Conservation (phyloP, 108 stramenopile genomes). For the Nannochloropsis salina region DNA sequence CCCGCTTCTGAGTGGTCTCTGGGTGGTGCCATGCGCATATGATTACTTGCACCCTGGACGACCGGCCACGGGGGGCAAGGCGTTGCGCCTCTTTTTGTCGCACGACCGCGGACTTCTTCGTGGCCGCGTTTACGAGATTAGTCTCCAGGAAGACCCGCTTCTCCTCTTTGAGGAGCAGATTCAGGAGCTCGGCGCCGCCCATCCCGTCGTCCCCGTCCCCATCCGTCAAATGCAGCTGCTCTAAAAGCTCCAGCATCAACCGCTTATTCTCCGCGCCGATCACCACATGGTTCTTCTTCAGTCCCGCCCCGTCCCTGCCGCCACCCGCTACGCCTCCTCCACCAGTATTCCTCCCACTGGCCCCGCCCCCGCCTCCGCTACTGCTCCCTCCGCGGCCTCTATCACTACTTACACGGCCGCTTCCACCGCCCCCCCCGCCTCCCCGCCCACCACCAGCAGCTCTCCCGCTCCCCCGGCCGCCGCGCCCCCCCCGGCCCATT, state of each 20-base stretch:
- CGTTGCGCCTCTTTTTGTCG: not conserved
- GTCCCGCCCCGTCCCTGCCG: not conserved
- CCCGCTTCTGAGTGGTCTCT: not conserved
- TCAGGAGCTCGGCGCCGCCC: not conserved
- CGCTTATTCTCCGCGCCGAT: slow-evolving; percentile 8
- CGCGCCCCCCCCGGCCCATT: not conserved
- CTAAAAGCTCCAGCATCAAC: not conserved
- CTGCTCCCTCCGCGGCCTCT: not conserved
- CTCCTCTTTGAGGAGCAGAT: not conserved
- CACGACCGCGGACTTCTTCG: not conserved
- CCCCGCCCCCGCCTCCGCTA: not conserved
- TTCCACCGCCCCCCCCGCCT: not conserved
- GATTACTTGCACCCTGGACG: slow-evolving; percentile 7
- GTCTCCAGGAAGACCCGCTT: not conserved
- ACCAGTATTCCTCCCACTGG: not conserved
- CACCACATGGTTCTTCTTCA: not conserved
- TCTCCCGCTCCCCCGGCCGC: not conserved
- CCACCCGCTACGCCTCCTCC: not conserved
- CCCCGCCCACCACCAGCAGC: not conserved
- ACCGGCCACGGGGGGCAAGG: not conserved
- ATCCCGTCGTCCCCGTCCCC: not conserved
- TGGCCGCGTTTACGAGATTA: not conserved
- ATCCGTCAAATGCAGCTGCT: slow-evolving; percentile 8
- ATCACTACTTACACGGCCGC: not conserved
- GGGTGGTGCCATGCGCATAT: slow-evolving; percentile 1